phyloP scores from a whole-genome alignment of 345 rosid species.

The Carallia brachiata region DNA sequence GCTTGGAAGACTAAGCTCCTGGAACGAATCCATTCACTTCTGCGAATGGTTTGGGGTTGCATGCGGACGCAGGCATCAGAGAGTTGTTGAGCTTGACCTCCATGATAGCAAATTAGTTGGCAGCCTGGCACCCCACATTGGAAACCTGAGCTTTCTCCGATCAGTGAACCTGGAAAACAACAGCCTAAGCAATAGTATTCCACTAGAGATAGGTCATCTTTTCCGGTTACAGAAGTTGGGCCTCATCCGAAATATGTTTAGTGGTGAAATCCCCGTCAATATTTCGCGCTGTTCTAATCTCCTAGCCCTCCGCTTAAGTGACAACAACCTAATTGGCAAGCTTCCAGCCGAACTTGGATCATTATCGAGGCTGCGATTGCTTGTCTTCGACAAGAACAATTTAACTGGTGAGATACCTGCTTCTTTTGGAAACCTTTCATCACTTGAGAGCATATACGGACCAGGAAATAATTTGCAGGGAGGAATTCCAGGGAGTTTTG shows the following conservation, averaged over 20 bases:
- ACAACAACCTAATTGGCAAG: slow-evolving; percentile 28
- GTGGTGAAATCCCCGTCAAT: slow-evolving; percentile 27
- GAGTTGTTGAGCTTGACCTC: slow-evolving; percentile 1
- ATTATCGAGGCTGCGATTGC: slow-evolving; percentile 11
- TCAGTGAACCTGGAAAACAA: slow-evolving; percentile 2
- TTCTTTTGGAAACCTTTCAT: slow-evolving; percentile 23
- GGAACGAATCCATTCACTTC: slow-evolving; percentile 14
- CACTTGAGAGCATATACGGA: neutral
- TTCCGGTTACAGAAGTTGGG: slow-evolving; percentile 5
- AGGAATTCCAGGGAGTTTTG: slow-evolving; percentile 26
- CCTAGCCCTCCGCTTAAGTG: slow-evolving; percentile 5
- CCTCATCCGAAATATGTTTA: slow-evolving; percentile 18
- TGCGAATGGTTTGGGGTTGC: slow-evolving; percentile 13
- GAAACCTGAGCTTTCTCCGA: slow-evolving; percentile 14
- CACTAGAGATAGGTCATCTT: slow-evolving; percentile 13
- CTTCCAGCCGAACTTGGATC: slow-evolving; percentile 28
- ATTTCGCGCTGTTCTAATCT: slow-evolving; percentile 26
- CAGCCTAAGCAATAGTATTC: slow-evolving; percentile 8
- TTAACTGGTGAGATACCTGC: slow-evolving; percentile 30
- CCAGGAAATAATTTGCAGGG: neutral
- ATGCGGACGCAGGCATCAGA: slow-evolving; percentile 3
- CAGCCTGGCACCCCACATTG: slow-evolving; percentile 18
- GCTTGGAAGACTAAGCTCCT: neutral
- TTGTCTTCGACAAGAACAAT: slow-evolving; percentile 16
- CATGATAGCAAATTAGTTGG: neutral